phyloP scores from a whole-genome alignment of 768 basidiomycete species.

The Suillus bovinus region DNA sequence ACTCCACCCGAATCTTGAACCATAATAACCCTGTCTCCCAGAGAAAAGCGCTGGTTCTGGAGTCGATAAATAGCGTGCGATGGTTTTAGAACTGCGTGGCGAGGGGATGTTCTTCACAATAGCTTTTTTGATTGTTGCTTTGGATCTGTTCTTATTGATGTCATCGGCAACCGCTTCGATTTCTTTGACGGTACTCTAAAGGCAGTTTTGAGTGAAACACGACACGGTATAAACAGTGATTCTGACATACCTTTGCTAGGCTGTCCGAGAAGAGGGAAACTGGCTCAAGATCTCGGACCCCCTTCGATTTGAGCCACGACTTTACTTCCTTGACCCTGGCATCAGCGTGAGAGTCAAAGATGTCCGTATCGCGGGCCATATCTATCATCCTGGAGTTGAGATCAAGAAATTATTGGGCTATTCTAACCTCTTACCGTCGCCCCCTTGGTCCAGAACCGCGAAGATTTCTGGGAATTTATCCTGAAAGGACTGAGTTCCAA shows the following conservation, averaged over 20 bases:
- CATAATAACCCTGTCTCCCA: constrained; percentile 96
- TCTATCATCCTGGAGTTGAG: constrained; percentile 44
- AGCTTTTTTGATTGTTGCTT: constrained; percentile 78
- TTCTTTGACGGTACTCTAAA: constrained; percentile 71
- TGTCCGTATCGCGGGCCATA: constrained; percentile 64
- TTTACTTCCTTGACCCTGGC: constrained; percentile 74
- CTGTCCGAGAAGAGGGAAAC: constrained; percentile 93
- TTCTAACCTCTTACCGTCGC: constrained; percentile 55
- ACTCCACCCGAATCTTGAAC: constrained; percentile 94
- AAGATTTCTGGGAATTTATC: constrained; percentile 85
- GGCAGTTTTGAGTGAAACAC: background rate
- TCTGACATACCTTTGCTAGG: constrained; percentile 68
- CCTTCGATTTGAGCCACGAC: constrained; percentile 82
- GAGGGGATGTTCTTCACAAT: constrained; percentile 94
- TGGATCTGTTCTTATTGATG: constrained; percentile 59
- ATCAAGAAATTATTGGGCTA: constrained; percentile 4
- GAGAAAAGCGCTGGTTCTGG: constrained; percentile 81
- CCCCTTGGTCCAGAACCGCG: constrained; percentile 61
- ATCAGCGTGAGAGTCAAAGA: constrained; percentile 64
- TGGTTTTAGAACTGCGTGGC: constrained; percentile 92
- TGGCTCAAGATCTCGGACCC: constrained; percentile 88
- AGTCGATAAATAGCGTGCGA: constrained; percentile 86
- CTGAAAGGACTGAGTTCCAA: constrained; percentile 36
- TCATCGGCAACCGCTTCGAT: constrained; percentile 78
- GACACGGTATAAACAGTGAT: background rate